A percentile compares a stretch with the other conserved stretches of the same genome.
Evolutionary conservation across 805 yeast genomes (phyloP).

Genomic region (Sungouiozyma ichnusensis): DNA sequence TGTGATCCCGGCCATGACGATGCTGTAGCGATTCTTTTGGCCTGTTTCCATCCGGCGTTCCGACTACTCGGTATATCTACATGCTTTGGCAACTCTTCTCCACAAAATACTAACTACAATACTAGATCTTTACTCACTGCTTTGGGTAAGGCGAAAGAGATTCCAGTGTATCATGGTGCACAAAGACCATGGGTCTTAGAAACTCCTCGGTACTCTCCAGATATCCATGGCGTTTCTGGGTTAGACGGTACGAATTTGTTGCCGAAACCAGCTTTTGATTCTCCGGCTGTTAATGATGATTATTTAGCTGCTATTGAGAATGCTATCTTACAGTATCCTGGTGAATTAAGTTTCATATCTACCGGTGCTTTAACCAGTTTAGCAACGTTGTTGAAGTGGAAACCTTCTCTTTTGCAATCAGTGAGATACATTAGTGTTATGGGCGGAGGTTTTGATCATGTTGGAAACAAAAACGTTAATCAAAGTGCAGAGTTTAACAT

Average conservation of each 20-base stretch:
- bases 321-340: slow-evolving; percentile 36
- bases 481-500: slow-evolving; percentile 65
- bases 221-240: slow-evolving; percentile 67
- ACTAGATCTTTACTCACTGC: slow-evolving; percentile 59
- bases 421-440: slow-evolving; percentile 52
- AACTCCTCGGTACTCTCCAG: slow-evolving; percentile 39
- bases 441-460: slow-evolving; percentile 52
- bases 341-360: slow-evolving; percentile 51
- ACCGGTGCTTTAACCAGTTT: slow-evolving; percentile 74
- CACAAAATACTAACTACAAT: slow-evolving; percentile 56
- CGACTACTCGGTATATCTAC: slow-evolving; percentile 61
- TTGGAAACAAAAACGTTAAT: slow-evolving; percentile 40
- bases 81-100: slow-evolving; percentile 61
- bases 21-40: slow-evolving; percentile 60
- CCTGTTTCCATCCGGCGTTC: slow-evolving; percentile 49
- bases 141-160: slow-evolving; percentile 32
- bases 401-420: slow-evolving; percentile 43
- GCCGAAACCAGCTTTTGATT: slow-evolving; percentile 34
- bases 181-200: slow-evolving; percentile 43
- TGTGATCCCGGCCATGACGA: slow-evolving; percentile 94
- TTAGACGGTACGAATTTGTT: slow-evolving; percentile 63
- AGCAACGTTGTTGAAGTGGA: slow-evolving; percentile 41
- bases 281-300: slow-evolving; percentile 8
- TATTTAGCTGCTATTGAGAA: slow-evolving; percentile 34
- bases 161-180: slow-evolving; percentile 63